Conservation (phyloP, 164 flowering plant species). For the Chloranthus sessilifolius region DNA sequence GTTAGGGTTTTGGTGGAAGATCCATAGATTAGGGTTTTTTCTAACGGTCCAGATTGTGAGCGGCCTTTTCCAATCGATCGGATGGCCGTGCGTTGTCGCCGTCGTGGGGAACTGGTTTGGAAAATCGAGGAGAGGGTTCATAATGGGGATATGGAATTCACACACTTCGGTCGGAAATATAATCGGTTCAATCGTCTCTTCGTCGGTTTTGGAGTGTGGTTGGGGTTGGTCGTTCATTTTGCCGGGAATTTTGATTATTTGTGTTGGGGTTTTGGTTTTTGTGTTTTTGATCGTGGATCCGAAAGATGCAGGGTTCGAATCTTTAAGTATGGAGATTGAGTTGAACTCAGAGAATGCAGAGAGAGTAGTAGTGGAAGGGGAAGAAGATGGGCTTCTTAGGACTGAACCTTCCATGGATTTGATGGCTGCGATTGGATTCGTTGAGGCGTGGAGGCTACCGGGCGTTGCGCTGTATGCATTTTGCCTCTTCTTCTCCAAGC, state of each 20-base stretch:
- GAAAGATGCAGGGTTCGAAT: slow-evolving; percentile 53
- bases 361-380: slow-evolving; percentile 33
- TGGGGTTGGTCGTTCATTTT: slow-evolving; percentile 99
- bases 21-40: slow-evolving; percentile 57
- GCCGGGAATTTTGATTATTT: slow-evolving; percentile 62
- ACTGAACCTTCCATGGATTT: slow-evolving; percentile 18
- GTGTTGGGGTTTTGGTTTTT: slow-evolving; percentile 55
- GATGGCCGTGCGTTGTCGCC: slow-evolving; percentile 96
- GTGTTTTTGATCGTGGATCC: slow-evolving; percentile 69
- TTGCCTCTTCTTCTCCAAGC: slow-evolving; percentile 95
- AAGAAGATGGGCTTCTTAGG: slow-evolving; percentile 38
- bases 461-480: slow-evolving; percentile 86
- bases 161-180: slow-evolving; percentile 91
- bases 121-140: slow-evolving; percentile 77
- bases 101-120: slow-evolving; percentile 96
- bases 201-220: slow-evolving; percentile 71
- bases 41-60: slow-evolving; percentile 59
- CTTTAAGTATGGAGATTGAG: slow-evolving; percentile 38
- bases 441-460: slow-evolving; percentile 91
- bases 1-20: slow-evolving; percentile 57
- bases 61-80: slow-evolving; percentile 85
- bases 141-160: slow-evolving; percentile 95
- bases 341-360: slow-evolving; percentile 29
- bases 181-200: slow-evolving; percentile 71
- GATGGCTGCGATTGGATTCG: slow-evolving; percentile 69